phyloP scores from a whole-genome alignment of 2,329 filamentous ascomycete genomes.

The Trichoderma sp. region DNA sequence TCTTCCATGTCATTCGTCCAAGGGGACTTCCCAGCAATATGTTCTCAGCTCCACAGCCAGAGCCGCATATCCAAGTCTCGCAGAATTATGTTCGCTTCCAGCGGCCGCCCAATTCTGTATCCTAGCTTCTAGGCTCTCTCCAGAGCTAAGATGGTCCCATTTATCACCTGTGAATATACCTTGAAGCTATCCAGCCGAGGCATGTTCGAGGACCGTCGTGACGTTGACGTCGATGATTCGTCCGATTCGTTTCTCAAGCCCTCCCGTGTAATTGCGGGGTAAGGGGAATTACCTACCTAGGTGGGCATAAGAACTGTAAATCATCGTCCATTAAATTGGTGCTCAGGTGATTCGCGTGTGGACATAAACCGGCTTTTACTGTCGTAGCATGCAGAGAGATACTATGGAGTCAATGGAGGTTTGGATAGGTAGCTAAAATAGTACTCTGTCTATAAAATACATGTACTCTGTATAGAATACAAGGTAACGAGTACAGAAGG shows the following conservation, averaged over 20 bases:
- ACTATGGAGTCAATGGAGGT: background rate
- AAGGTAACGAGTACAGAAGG: background rate
- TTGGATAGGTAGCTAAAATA: background rate
- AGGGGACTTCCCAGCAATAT: background rate
- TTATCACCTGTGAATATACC: background rate
- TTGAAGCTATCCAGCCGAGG: background rate
- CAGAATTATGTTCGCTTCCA: background rate
- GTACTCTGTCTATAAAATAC: too few species aligned
- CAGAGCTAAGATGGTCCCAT: background rate
- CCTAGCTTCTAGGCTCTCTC: background rate
- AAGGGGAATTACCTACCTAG: background rate
- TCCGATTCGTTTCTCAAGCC: background rate
- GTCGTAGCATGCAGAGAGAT: background rate
- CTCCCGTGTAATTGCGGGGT: background rate
- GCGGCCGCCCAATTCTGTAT: background rate
- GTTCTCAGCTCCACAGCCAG: background rate
- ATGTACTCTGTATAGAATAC: background rate
- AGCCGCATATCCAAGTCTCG: background rate
- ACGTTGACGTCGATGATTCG: background rate
- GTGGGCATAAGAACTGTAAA: background rate
- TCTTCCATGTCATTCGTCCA: background rate
- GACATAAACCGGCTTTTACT: background rate
- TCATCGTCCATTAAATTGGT: background rate
- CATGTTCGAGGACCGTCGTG: background rate
- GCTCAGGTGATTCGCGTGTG: background rate